phyloP scores from a whole-genome alignment of 805 yeast genomes.

The Cyberlindnera veronae region DNA sequence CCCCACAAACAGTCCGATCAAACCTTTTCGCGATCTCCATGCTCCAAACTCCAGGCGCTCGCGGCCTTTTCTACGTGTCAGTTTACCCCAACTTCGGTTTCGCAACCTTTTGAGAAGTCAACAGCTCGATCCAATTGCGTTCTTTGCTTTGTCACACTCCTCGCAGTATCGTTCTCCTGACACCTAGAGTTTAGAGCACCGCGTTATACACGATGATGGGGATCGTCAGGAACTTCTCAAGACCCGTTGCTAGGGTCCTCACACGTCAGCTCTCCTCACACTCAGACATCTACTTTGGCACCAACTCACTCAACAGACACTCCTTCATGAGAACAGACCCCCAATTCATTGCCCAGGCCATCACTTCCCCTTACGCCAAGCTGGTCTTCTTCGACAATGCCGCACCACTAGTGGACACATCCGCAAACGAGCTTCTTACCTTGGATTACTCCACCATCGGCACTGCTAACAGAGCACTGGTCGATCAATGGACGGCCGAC shows the following conservation, averaged over 20 bases:
- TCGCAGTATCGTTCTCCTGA: too few species aligned
- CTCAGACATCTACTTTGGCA: slow-evolving; percentile 40
- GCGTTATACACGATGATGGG: too few species aligned
- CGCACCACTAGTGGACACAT: slow-evolving; percentile 26
- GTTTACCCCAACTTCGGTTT: too few species aligned
- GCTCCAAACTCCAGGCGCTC: too few species aligned
- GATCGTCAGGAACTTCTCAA: too few species aligned
- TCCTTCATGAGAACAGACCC: slow-evolving; percentile 52
- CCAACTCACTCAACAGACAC: slow-evolving; percentile 50
- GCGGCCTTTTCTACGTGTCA: too few species aligned
- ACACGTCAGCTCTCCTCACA: slow-evolving; percentile 5
- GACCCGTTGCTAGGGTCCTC: background rate
- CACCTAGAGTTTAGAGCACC: too few species aligned
- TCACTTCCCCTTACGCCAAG: slow-evolving; percentile 41
- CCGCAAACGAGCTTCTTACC: slow-evolving; percentile 6
- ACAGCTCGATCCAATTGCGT: too few species aligned
- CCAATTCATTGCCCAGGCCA: slow-evolving; percentile 42
- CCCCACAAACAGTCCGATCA: too few species aligned
- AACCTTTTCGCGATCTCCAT: too few species aligned
- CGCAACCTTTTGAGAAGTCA: too few species aligned
- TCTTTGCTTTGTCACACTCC: too few species aligned
- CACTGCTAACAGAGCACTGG: slow-evolving; percentile 9
- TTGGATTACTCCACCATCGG: slow-evolving; percentile 19
- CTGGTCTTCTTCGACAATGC: slow-evolving; percentile 35
- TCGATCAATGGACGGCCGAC: slow-evolving; percentile 25